Evolutionary conservation across 257 asterid species (phyloP).

Genomic region (Fraxinus quadrangulata): DNA sequence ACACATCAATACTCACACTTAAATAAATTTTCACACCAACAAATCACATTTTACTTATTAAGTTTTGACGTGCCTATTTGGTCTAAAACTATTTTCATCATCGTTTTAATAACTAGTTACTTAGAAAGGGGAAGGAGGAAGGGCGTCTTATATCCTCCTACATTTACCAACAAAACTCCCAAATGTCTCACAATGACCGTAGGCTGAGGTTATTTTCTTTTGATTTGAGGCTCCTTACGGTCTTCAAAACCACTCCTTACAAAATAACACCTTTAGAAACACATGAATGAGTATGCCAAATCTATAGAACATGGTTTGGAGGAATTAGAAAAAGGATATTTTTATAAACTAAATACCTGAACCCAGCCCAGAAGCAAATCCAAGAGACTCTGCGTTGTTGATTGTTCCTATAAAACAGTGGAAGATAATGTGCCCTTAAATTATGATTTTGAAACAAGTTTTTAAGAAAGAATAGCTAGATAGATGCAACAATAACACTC

Average conservation of each 20-base stretch:
- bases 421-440: not conserved
- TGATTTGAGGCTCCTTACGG: constrained; percentile 17
- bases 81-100: not conserved
- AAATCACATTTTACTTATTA: not conserved
- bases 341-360: constrained; percentile 53
- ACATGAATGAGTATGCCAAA: not conserved
- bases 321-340: constrained; percentile 9
- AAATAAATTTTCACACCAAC: not conserved
- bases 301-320: constrained; percentile 4
- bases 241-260: constrained; percentile 5
- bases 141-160: not conserved
- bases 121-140: constrained; percentile 1
- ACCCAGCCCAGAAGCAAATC: constrained; percentile 88
- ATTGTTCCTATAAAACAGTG: constrained; percentile 50
- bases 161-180: not conserved
- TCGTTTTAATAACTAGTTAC: constrained; percentile 1
- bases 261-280: constrained; percentile 5
- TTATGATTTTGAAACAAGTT: not conserved
- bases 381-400: constrained; percentile 52
- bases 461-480: not conserved
- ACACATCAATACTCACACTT: not conserved
- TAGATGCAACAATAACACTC: not conserved
- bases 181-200: not conserved
- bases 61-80: not conserved
- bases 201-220: constrained; percentile 2